Base-by-base conservation (phyloP, 2,329 filamentous ascomycete genomes). In the Botrytis elliptica region DNA sequence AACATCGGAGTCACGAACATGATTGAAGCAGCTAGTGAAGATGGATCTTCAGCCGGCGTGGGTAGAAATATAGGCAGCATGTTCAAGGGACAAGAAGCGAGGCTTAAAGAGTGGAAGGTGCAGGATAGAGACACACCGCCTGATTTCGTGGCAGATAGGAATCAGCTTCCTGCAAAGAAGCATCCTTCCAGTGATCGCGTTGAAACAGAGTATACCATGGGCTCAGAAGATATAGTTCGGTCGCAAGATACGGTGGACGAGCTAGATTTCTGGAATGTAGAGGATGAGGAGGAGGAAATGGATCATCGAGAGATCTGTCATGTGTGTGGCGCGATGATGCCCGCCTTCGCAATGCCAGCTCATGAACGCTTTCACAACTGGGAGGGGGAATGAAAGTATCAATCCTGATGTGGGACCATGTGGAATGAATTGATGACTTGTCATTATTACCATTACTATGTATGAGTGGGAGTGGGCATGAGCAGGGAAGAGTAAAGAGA, bases 1-100 rank as follows among this genome's bases (percentile, higher is more conserved):
- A 98, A 98, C 77, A 85, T 98, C 36, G 95, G 93, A 64, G 94
- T 93, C 12, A 92, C 93, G 22, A 97, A 97, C 80, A 95, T 98
- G 91, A 87, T 87, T 1, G 84, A 87, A 59, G 85, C 84, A 25
- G 89, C 88, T 7, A 75, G 77, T 73, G 63, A 75, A 79, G 81
- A 80, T 44, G 76, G 83, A 44, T 84, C 85, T 74, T 57, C 52
- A 16, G 52, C 14, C 14, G 83, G 84, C 16, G 88, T 87, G 44
- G 85, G 93, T 1, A 86, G 92, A 76, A 91, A 97, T 79, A 97
- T 98, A 77, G 87, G 88, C 1, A 88, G 85, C 79, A 97, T 98
- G 94, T 97, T 98, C 81, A 89, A 85, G 79, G 86, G 86, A 72
- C 94, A 97, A 80, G 90, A 93, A 68, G 86, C 89, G 63, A 87